Percentiles rank a stretch among this genome's conserved stretches.
phyloP scores from a whole-genome alignment of 2,329 filamentous ascomycete genomes.

The Aspergillus tamarii region DNA sequence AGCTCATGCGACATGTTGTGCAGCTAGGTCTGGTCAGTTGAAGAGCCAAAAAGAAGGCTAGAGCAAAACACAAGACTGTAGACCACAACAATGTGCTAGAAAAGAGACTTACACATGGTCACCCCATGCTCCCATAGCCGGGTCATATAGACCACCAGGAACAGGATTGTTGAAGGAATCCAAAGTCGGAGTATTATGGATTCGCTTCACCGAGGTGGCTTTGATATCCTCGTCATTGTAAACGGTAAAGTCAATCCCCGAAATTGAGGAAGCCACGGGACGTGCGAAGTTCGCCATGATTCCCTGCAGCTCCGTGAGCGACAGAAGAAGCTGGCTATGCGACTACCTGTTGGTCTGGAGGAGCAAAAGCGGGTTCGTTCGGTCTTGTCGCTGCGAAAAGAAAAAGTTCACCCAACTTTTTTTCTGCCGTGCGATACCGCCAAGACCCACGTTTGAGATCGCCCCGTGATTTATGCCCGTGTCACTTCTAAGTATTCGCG shows the following conservation, averaged over 20 bases:
- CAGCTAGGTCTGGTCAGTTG: slow-evolving; percentile 61
- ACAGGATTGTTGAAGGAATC: slow-evolving; percentile 88
- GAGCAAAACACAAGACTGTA: slow-evolving; percentile 13
- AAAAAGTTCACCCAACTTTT: slow-evolving; percentile 40
- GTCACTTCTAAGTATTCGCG: not conserved
- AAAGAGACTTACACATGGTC: slow-evolving; percentile 70
- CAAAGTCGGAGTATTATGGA: slow-evolving; percentile 92
- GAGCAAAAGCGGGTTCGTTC: slow-evolving; percentile 29
- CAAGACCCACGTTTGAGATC: slow-evolving; percentile 21
- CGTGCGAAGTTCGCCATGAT: slow-evolving; percentile 60
- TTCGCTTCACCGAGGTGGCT: slow-evolving; percentile 87
- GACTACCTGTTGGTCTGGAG: slow-evolving; percentile 24
- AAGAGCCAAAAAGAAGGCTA: slow-evolving; percentile 5
- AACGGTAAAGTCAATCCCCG: slow-evolving; percentile 87
- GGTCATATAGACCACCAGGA: slow-evolving; percentile 88
- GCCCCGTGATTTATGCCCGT: slow-evolving; percentile 14
- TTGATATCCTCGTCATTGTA: slow-evolving; percentile 81
- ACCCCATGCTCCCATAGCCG: slow-evolving; percentile 85
- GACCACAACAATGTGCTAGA: slow-evolving; percentile 8
- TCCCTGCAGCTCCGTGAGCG: slow-evolving; percentile 38
- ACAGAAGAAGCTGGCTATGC: slow-evolving; percentile 37
- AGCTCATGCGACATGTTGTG: slow-evolving; percentile 85
- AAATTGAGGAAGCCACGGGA: slow-evolving; percentile 80
- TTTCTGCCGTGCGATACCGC: slow-evolving; percentile 45
- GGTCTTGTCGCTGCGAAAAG: slow-evolving; percentile 33